phyloP scores from a whole-genome alignment of 176 grass and related monocot genomes.

The Aegilops longissima region DNA sequence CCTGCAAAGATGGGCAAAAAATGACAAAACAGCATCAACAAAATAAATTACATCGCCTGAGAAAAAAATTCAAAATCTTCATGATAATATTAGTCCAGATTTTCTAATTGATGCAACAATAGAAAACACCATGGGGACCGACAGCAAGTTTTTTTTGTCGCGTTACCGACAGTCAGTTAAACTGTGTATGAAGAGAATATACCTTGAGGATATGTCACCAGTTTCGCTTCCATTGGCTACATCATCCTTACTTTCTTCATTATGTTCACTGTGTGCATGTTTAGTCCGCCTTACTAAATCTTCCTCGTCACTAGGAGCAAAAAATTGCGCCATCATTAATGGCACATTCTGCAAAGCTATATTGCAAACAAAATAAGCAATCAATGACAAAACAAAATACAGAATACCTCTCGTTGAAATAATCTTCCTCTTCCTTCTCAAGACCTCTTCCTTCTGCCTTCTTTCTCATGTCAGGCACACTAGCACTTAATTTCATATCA shows the following conservation, averaged over 20 bases:
- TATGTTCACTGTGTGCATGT: constrained; percentile 40
- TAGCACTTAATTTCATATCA: constrained; percentile 57
- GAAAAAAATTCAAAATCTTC: neutral
- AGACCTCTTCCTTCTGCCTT: constrained; percentile 82
- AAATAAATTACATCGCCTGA: neutral
- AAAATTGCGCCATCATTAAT: constrained; percentile 20
- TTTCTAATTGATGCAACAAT: neutral
- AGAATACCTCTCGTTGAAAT: constrained; percentile 89
- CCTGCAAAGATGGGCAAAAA: constrained; percentile 45
- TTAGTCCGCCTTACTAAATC: constrained; percentile 57
- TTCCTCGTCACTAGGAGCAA: constrained; percentile 88
- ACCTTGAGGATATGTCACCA: constrained; percentile 61
- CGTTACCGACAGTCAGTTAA: neutral
- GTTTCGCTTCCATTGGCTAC: constrained; percentile 73
- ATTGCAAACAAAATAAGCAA: constrained; percentile 32
- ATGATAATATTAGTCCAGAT: neutral
- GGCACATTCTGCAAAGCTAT: neutral
- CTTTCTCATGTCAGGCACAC: constrained; percentile 60
- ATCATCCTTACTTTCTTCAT: constrained; percentile 45
- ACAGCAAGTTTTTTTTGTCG: neutral
- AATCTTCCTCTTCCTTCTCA: constrained; percentile 99
- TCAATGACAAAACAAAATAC: neutral
- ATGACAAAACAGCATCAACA: constrained; percentile 2
- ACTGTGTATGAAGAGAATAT: constrained; percentile 22
- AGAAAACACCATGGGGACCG: neutral